Evolutionary conservation across 163 green algal genomes (phyloP).

Genomic region (Prototheca cutis): DNA sequence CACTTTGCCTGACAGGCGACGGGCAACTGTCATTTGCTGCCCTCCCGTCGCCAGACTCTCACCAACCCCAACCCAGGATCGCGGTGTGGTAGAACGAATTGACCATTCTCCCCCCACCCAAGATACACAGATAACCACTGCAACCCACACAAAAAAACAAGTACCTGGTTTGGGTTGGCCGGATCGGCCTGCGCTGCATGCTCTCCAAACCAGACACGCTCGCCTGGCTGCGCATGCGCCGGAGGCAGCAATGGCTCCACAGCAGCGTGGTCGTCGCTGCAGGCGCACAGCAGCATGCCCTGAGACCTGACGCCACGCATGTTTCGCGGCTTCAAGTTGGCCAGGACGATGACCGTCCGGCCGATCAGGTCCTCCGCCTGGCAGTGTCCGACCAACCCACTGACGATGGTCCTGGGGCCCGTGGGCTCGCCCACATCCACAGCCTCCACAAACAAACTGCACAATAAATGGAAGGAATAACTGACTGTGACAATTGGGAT

Average conservation of each 20-base stretch:
- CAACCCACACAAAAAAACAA: not conserved
- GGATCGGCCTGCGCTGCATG: slow-evolving; percentile 45
- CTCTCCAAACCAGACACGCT: slow-evolving; percentile 76
- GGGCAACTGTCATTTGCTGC: too few relatives aligned
- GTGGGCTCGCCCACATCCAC: slow-evolving; percentile 64
- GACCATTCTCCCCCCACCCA: too few relatives aligned
- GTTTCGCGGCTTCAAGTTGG: slow-evolving; percentile 93
- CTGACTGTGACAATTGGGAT: too few relatives aligned
- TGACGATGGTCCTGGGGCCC: slow-evolving; percentile 54
- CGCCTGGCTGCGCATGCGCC: slow-evolving; percentile 46
- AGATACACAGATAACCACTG: not conserved
- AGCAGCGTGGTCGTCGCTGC: slow-evolving; percentile 58
- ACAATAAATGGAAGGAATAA: too few relatives aligned
- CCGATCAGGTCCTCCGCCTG: slow-evolving; percentile 54
- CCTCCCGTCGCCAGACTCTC: too few relatives aligned
- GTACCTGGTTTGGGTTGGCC: slow-evolving; percentile 56
- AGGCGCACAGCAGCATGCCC: slow-evolving; percentile 90
- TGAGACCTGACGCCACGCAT: slow-evolving; percentile 87
- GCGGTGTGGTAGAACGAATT: too few relatives aligned
- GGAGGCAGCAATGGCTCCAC: slow-evolving; percentile 81
- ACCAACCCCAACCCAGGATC: too few relatives aligned
- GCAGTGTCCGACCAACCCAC: slow-evolving; percentile 61
- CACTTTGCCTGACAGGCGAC: too few relatives aligned
- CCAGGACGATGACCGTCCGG: slow-evolving; percentile 41
- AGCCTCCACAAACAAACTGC: slow-evolving; percentile 36